phyloP scores from a whole-genome alignment of 2,329 filamentous ascomycete genomes.

The Aspergillus japonicus region DNA sequence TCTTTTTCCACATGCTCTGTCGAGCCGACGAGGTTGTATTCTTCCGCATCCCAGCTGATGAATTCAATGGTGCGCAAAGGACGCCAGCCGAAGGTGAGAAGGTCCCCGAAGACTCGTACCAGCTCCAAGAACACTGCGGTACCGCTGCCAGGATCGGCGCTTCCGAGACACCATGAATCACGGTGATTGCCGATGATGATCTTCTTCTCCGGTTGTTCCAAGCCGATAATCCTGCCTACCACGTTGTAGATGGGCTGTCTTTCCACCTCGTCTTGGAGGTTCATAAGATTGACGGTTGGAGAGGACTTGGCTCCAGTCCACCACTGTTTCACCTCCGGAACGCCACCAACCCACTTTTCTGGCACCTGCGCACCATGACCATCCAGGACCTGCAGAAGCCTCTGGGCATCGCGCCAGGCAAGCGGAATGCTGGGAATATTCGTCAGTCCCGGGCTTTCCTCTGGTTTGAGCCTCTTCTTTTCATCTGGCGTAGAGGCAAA shows the following conservation, averaged over 20 bases:
- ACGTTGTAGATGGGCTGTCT: slow-evolving; percentile 91
- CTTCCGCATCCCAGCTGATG: slow-evolving; percentile 91
- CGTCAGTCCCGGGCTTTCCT: slow-evolving; percentile 69
- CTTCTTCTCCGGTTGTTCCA: slow-evolving; percentile 78
- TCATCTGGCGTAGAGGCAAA: slow-evolving; percentile 59
- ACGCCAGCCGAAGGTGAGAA: slow-evolving; percentile 76
- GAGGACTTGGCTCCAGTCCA: slow-evolving; percentile 77
- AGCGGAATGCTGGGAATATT: slow-evolving; percentile 88
- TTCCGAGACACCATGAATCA: slow-evolving; percentile 88
- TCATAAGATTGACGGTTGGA: slow-evolving; percentile 76
- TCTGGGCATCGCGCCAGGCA: slow-evolving; percentile 83
- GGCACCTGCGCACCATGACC: slow-evolving; percentile 70
- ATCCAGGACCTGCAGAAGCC: slow-evolving; percentile 71
- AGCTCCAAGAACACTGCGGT: slow-evolving; percentile 91
- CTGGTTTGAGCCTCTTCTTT: slow-evolving; percentile 63
- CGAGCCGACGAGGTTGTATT: slow-evolving; percentile 90
- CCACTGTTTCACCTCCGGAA: slow-evolving; percentile 74
- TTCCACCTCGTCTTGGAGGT: slow-evolving; percentile 79
- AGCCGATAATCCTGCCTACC: slow-evolving; percentile 76
- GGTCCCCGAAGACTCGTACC: slow-evolving; percentile 76
- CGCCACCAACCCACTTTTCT: slow-evolving; percentile 71
- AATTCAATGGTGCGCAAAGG: slow-evolving; percentile 95
- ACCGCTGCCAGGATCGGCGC: slow-evolving; percentile 79
- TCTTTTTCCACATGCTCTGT: slow-evolving; percentile 93
- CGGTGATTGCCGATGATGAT: slow-evolving; percentile 92